Evolutionary conservation across 2,329 filamentous ascomycete species (phyloP), one percentile per base, ranked within the genome.

Genomic region (Fusarium sp.): DNA sequence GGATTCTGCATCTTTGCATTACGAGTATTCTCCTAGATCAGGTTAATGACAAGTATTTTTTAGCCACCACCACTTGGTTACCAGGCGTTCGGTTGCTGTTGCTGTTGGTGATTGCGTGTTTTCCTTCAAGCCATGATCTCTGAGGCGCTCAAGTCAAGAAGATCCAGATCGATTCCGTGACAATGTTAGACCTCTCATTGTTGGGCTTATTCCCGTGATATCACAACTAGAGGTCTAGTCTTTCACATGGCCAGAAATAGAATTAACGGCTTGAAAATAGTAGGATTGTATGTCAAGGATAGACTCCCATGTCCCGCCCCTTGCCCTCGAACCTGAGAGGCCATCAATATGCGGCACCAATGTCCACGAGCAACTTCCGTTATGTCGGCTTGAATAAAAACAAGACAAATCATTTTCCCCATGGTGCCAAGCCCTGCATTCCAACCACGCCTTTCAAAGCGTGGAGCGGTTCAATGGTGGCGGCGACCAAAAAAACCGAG

Each of bases 271-370:
- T 63, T 63, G 54, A 60, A 59, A 64, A 37, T 68, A 57, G 41
- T 76, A n/a, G 23, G 60, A 77, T 75, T 63, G 52, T 71, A 59
- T 73, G 66, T 73, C 72, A 72, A 70, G 59, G 64, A 65, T 70
- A 71, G 64, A 77, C 70, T 78, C 25, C 48, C 48, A 58, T 59
- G 30, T 27, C 30, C 45, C 41, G 48, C 27, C 30, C 45, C 41
- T 52, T 52, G 45, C 43, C 68, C 45, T 69, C 35, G 23, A 60
- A 52, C 45, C 59, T 20, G 43, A 48, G 48, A 67, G 39, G 56
- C 56, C 30, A 43, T 59, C 37, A 54, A 65, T 32, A 73, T 54
- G 52, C 37, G 59, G 43, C 72, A 73, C 59, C 43, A 56, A 59
- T 60, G 41, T 60, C 62, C 72, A 73, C 54, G 64, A 25, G 61